Conservation (phyloP, 139 green algal species). For the Gonium pectorale region DNA sequence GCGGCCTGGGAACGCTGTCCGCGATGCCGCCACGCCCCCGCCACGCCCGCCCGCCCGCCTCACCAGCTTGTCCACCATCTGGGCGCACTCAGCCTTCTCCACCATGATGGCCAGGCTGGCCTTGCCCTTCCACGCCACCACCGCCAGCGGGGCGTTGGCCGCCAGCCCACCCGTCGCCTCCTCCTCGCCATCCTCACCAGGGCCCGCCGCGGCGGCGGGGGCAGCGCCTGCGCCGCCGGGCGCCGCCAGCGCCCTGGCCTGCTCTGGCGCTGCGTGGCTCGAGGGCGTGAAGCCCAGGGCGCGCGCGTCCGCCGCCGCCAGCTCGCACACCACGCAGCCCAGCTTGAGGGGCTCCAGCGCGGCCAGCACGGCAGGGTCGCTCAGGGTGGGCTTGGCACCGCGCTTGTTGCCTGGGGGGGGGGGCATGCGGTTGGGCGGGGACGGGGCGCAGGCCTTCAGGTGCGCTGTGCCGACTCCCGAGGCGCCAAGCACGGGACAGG, state of each 20-base stretch:
- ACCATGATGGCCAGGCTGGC: slow-evolving; percentile 84
- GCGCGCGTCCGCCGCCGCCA: slow-evolving; percentile 21
- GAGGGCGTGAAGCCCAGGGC: slow-evolving; percentile 4
- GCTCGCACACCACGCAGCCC: slow-evolving; percentile 50
- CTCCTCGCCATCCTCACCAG: slow-evolving; percentile 28
- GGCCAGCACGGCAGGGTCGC: slow-evolving; percentile 35
- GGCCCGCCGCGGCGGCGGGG: neutral
- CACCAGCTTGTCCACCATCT: slow-evolving; percentile 78
- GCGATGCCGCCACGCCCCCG: neutral
- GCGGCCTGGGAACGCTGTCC: too few relatives aligned
- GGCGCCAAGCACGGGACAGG: neutral
- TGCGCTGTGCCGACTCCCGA: neutral
- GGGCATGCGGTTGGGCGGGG: neutral
- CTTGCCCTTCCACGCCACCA: slow-evolving; percentile 86
- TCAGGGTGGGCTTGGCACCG: slow-evolving; percentile 17
- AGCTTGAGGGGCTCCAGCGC: slow-evolving; percentile 37
- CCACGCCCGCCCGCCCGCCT: neutral
- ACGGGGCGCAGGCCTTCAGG: neutral
- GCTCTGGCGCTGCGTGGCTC: neutral
- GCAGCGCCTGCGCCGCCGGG: neutral
- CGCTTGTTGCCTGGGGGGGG: slow-evolving; percentile 17
- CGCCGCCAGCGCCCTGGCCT: neutral
- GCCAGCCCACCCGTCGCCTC: slow-evolving; percentile 62
- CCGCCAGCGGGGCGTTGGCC: slow-evolving; percentile 75
- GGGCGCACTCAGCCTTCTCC: slow-evolving; percentile 77